A percentile compares a stretch with the other conserved stretches of the same genome.
Conservation (phyloP, 345 rosid genomes). For the Mangifera indica region DNA sequence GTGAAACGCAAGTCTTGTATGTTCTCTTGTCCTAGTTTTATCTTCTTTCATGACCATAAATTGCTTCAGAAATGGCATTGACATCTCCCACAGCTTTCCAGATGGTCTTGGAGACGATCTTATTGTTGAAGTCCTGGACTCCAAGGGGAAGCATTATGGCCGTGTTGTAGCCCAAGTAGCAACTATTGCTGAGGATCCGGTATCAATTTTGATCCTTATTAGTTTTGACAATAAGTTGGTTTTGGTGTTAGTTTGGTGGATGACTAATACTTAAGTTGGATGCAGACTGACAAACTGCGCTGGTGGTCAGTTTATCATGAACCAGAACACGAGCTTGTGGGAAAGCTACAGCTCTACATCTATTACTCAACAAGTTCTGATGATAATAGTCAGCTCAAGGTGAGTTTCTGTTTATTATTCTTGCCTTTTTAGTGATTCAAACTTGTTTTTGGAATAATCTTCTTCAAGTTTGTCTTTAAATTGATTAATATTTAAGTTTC, state of each 20-base stretch:
- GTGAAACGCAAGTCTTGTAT: conserved; percentile 94
- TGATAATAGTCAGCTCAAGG: conserved; percentile 80
- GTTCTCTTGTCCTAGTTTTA: conserved; percentile 27
- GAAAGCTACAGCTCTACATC: conserved; percentile 80
- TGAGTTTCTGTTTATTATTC: conserved; percentile 27
- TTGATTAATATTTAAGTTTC: no score
- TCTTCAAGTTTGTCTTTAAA: background rate
- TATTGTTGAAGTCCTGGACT: conserved; percentile 82
- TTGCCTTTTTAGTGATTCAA: conserved; percentile 3
- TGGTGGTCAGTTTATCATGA: conserved; percentile 95
- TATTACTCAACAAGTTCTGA: conserved; percentile 80
- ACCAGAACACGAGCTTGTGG: conserved; percentile 90
- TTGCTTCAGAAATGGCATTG: conserved; percentile 24
- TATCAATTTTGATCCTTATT: conserved; percentile 28
- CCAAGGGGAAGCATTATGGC: conserved; percentile 79
- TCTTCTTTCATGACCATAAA: conserved; percentile 20
- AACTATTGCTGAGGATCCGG: conserved; percentile 68
- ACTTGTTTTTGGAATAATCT: conserved; percentile 1
- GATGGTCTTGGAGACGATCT: conserved; percentile 93
- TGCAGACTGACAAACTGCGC: conserved; percentile 75
- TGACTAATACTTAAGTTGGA: conserved; percentile 33
- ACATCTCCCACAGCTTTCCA: conserved; percentile 75
- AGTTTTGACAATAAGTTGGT: conserved; percentile 3
- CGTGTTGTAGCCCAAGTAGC: conserved; percentile 94
- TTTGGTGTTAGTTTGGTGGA: conserved; percentile 12